phyloP scores from a whole-genome alignment of 2,329 filamentous ascomycete genomes.

The Fusarium napiforme region DNA sequence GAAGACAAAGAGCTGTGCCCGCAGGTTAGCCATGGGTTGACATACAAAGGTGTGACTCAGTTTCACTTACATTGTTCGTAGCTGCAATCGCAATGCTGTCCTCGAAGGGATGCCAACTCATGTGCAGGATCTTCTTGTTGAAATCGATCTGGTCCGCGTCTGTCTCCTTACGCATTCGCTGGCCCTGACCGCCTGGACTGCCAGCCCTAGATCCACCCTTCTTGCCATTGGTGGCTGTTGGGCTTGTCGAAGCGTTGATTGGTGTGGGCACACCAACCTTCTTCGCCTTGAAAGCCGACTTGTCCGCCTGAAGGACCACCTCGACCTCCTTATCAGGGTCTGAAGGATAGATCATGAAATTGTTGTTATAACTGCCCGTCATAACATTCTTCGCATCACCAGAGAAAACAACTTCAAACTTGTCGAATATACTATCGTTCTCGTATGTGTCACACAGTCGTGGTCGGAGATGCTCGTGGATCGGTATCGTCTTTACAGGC shows the following conservation, averaged over 20 bases:
- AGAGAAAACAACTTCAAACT: constrained; percentile 99
- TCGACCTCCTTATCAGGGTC: constrained; percentile 97
- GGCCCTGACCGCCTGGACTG: constrained; percentile 84
- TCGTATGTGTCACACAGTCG: constrained; percentile 98
- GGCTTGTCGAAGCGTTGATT: constrained; percentile 85
- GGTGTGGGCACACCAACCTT: constrained; percentile 98
- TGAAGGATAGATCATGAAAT: constrained; percentile 99
- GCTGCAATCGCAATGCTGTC: constrained; percentile 99
- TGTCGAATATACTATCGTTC: constrained; percentile 99
- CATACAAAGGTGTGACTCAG: not conserved
- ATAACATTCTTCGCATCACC: constrained; percentile 99
- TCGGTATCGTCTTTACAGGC: constrained; percentile 97
- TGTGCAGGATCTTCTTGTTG: constrained; percentile 99
- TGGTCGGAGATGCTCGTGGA: constrained; percentile 95
- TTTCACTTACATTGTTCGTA: constrained; percentile 91
- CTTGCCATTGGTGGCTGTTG: constrained; percentile 79
- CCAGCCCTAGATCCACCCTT: constrained; percentile 88
- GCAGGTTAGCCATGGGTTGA: constrained; percentile 38
- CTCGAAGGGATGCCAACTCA: constrained; percentile 99
- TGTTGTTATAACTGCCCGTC: constrained; percentile 99
- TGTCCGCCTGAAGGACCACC: constrained; percentile 96
- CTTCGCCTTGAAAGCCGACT: constrained; percentile 99
- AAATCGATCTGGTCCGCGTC: constrained; percentile 99
- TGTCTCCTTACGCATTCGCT: constrained; percentile 98
- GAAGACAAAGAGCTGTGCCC: constrained; percentile 76